Conservation (phyloP, 2,329 filamentous ascomycete genomes). For the Diaporthe sp. region DNA sequence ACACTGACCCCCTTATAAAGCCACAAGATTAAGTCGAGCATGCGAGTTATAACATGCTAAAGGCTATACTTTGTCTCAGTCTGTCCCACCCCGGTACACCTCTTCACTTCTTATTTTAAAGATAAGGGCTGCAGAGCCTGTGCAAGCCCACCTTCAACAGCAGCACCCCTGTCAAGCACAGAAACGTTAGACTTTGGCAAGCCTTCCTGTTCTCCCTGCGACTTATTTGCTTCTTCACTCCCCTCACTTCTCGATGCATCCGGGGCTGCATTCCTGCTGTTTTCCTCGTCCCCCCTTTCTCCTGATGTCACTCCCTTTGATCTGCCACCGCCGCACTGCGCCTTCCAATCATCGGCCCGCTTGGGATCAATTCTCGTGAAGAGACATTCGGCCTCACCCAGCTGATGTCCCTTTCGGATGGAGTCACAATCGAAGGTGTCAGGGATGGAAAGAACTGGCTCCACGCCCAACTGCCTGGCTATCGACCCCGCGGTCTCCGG, state of each 20-base stretch:
- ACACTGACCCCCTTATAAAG: not conserved
- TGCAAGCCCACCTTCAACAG: not conserved
- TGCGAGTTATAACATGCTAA: not conserved
- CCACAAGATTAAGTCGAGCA: not conserved
- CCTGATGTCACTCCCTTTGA: not conserved
- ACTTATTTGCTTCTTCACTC: not conserved
- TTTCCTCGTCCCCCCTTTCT: not conserved
- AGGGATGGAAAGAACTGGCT: not conserved
- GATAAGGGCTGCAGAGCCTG: not conserved
- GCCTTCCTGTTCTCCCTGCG: not conserved
- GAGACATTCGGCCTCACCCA: not conserved
- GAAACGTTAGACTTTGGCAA: not conserved
- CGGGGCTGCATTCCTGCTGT: too few species aligned
- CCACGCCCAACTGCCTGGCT: not conserved
- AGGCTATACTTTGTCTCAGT: not conserved
- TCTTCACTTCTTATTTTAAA: not conserved
- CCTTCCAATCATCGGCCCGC: not conserved
- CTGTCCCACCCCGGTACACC: not conserved
- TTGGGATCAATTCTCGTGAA: not conserved
- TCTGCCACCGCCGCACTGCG: not conserved
- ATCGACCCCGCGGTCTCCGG: conserved; percentile 9
- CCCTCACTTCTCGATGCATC: not conserved
- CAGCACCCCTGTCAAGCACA: too few species aligned
- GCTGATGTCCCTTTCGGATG: not conserved
- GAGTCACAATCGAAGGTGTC: not conserved